Conservation (phyloP, 2,329 filamentous ascomycete species). For the Geosmithia putterillii region DNA sequence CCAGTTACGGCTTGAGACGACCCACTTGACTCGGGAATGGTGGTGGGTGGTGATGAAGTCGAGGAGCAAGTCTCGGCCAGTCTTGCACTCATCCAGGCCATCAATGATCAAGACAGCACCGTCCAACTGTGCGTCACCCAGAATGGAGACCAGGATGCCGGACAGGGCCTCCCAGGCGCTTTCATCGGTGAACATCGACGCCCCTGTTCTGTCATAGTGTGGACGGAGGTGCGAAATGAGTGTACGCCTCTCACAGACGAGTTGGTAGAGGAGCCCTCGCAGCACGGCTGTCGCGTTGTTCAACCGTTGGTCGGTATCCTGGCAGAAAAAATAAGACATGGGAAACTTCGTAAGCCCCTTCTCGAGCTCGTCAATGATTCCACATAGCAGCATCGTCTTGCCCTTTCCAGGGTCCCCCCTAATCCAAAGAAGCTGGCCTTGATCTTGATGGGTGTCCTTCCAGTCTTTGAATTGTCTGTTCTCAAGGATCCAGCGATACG, state of each 20-base stretch:
- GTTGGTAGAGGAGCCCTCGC: constrained; percentile 27
- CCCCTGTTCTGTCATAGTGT: constrained; percentile 1
- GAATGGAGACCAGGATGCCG: constrained; percentile 23
- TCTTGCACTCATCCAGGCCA: constrained; percentile 31
- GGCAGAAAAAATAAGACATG: constrained; percentile 27
- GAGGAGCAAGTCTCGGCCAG: constrained; percentile 17
- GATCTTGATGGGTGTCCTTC: constrained; percentile 2
- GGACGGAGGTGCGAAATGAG: constrained; percentile 2
- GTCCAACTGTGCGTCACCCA: constrained; percentile 17
- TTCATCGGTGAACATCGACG: constrained; percentile 1
- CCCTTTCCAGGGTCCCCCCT: constrained; percentile 26
- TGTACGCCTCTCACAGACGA: constrained; percentile 13
- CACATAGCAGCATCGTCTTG: constrained; percentile 29
- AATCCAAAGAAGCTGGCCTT: constrained; percentile 23
- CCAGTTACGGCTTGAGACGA: constrained; percentile 30
- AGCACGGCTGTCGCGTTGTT: constrained; percentile 27
- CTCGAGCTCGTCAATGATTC: constrained; percentile 10
- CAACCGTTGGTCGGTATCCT: constrained; percentile 21
- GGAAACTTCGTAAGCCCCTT: constrained; percentile 8
- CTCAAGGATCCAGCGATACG: constrained; percentile 19
- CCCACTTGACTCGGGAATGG: constrained; percentile 21
- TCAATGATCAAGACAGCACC: constrained; percentile 26
- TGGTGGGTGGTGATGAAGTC: constrained; percentile 17
- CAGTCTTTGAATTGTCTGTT: constrained; percentile 10
- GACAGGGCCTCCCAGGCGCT: constrained; percentile 23